phyloP scores from a whole-genome alignment of 129 eudicot genomes.

The Sambucus nigra region DNA sequence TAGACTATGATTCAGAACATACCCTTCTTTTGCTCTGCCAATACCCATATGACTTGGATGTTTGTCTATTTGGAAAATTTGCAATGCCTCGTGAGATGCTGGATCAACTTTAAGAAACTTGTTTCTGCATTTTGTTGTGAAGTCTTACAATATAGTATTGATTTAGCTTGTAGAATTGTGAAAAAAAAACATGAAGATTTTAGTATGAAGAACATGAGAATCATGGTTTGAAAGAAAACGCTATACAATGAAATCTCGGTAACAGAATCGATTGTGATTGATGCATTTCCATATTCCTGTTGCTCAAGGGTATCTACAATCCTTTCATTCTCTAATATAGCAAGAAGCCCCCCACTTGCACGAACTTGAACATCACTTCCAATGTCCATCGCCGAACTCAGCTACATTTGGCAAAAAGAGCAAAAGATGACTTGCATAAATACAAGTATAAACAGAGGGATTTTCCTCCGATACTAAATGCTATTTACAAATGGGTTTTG shows the following conservation, averaged over 20 bases:
- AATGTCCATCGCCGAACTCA: constrained; percentile 87
- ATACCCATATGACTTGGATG: constrained; percentile 99
- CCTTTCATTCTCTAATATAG: constrained; percentile 83
- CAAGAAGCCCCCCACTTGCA: constrained; percentile 97
- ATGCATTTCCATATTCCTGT: constrained; percentile 59
- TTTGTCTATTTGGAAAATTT: constrained; percentile 87
- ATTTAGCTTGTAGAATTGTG: constrained; percentile 1
- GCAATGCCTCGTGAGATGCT: constrained; percentile 86
- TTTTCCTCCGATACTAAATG: not conserved
- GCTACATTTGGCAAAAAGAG: constrained; percentile 39
- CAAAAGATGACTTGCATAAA: not conserved
- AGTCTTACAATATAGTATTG: constrained; percentile 9
- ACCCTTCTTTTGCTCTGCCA: constrained; percentile 98
- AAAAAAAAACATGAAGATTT: constrained; percentile 11
- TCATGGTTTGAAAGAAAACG: too few relatives aligned
- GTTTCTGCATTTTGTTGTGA: constrained; percentile 40
- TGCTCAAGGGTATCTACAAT: constrained; percentile 80
- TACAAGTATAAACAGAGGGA: not conserved
- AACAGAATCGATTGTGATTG: constrained; percentile 58
- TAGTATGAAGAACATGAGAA: constrained; percentile 1
- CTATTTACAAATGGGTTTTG: not conserved
- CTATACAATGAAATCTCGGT: constrained; percentile 81
- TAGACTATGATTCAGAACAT: constrained; percentile 4
- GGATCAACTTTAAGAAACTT: constrained; percentile 91
- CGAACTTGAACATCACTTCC: constrained; percentile 98